phyloP scores from a whole-genome alignment of 768 basidiomycete genomes.

The Tephrocybe sp. region DNA sequence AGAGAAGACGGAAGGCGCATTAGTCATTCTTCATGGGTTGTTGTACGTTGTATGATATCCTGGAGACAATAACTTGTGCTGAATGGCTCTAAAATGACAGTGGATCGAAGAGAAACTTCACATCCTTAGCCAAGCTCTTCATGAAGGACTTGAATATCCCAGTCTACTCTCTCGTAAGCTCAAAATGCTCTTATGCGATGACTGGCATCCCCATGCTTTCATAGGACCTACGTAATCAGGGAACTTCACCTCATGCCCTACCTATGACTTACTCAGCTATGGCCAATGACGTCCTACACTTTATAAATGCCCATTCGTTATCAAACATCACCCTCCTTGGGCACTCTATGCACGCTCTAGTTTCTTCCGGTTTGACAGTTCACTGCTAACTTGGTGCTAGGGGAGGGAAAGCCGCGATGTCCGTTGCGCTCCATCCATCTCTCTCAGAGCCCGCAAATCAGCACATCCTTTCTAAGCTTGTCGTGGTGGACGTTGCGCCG shows the following conservation, averaged over 20 bases:
- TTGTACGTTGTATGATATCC: conserved; percentile 47
- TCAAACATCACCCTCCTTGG: conserved; percentile 72
- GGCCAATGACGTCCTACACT: conserved; percentile 75
- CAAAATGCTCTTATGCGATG: background rate
- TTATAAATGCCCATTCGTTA: conserved; percentile 52
- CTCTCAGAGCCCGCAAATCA: conserved; percentile 32
- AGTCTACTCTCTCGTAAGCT: conserved; percentile 60
- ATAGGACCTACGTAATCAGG: conserved; percentile 76
- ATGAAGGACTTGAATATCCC: conserved; percentile 56
- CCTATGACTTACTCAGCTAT: conserved; percentile 75
- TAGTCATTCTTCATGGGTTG: conserved; percentile 60
- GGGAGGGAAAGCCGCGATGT: conserved; percentile 83
- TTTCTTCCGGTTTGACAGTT: background rate
- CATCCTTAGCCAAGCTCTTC: conserved; percentile 72
- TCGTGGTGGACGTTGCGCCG: conserved; percentile 81
- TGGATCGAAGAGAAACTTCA: conserved; percentile 86
- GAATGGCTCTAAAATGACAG: conserved; percentile 31
- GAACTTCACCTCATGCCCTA: conserved; percentile 67
- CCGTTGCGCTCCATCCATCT: conserved; percentile 49
- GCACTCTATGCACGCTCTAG: conserved; percentile 73
- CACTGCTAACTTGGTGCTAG: conserved; percentile 32
- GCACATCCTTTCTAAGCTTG: conserved; percentile 48
- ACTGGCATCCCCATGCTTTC: background rate
- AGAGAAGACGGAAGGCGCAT: conserved; percentile 35
- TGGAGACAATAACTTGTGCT: background rate